Conservation (phyloP, 371 early-diverging fungal genomes). For the Mucor lusitanicus region DNA sequence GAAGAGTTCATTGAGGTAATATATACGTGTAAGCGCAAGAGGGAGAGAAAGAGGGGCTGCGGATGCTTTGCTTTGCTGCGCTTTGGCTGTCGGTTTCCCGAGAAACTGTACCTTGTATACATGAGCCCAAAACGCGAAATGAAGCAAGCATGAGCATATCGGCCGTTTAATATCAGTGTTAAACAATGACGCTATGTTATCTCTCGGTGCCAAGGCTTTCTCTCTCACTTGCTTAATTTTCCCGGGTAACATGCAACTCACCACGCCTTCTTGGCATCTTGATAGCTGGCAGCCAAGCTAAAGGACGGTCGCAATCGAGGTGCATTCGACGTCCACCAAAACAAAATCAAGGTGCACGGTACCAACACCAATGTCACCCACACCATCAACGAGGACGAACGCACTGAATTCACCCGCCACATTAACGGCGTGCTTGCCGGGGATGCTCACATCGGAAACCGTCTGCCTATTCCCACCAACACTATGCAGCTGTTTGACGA, state of each 20-base stretch:
- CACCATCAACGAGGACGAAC: conserved; percentile 97
- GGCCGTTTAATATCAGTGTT: conserved; percentile 2
- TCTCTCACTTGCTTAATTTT: neutral
- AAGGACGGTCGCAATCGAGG: conserved; percentile 65
- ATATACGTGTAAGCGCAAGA: neutral
- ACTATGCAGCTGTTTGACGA: conserved; percentile 96
- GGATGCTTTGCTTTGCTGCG: neutral
- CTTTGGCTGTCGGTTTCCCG: neutral
- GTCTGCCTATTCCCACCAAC: conserved; percentile 89
- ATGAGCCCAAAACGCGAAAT: neutral
- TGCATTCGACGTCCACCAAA: conserved; percentile 65
- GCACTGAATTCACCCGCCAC: conserved; percentile 91
- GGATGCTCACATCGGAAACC: conserved; percentile 80
- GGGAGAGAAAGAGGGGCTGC: neutral
- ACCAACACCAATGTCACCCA: conserved; percentile 87
- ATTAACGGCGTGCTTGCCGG: conserved; percentile 86
- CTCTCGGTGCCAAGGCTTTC: neutral
- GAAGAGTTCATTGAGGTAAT: conserved; percentile 87
- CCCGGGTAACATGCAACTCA: neutral
- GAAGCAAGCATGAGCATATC: neutral
- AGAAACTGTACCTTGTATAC: neutral
- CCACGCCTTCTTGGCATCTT: conserved; percentile 10
- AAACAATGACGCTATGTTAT: conserved; percentile 5
- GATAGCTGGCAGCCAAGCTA: conserved; percentile 42
- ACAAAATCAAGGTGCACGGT: conserved; percentile 87